Evolutionary conservation across 2,329 filamentous ascomycete genomes (phyloP), one percentile per base, ranked within the genome.

Genomic region (Beauveria caledonica): DNA sequence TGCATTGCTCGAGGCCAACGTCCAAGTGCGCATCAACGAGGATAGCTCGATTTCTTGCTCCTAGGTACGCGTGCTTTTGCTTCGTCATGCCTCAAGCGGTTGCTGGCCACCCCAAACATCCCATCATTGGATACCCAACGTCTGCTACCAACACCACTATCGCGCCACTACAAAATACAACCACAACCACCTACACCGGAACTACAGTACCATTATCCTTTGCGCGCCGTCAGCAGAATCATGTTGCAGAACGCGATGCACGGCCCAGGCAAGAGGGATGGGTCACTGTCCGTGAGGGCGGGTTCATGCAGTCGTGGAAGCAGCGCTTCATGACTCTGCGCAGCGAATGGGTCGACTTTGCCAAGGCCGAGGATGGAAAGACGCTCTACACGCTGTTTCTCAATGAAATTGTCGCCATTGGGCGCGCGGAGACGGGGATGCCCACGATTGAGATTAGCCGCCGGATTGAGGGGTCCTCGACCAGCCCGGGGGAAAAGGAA

Each of bases 391-490:
- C 88, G 33, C 86, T 96, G 65, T 82, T 85, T 60, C 80, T 96
- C 48, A 87, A 88, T 64, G 90, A 93, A 67, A 88, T 96, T 25
- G 85, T 89, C 60, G 88, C 87, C 63, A 89, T 96, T 58, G 87
- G 89, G 60, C 86, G 92, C 63, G 91, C 92, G 29, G 92, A 96
- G 72, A 86, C 89, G 61, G 88, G 89, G 56, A 88, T 89, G 15
- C 90, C 89, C 71, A 90, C 92, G 29, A 92, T 96, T 69, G 92
- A 96, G 74, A 89, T 96, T 71, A 90, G 89, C 67, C 84, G 90
- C 61, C 77, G 81, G 56, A 79, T 84, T 53, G 85, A 84, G 66
- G 83, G 82, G 23, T 76, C 80, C 51, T 87, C 85, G 39, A 81
- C 83, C 25, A 87, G 86, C 57, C 81, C 89, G 9, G 82, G 85